Percentiles rank a stretch among this genome's conserved stretches.
phyloP scores from a whole-genome alignment of 108 stramenopile genomes.

The Nitzschia palea region DNA sequence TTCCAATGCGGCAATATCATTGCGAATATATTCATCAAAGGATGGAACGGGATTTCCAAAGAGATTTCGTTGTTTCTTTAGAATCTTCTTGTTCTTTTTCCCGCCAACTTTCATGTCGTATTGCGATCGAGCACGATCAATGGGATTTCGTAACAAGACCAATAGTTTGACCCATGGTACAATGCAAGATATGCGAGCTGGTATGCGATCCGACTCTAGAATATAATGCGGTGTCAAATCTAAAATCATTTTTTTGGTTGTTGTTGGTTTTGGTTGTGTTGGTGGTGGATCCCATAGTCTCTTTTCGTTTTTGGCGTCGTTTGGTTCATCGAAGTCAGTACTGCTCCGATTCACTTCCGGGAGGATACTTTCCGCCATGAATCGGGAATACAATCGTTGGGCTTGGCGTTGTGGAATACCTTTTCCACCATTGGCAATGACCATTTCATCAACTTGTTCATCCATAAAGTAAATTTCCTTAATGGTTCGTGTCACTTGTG shows the following conservation, averaged over 20 bases:
- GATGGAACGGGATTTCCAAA: slow-evolving; percentile 58
- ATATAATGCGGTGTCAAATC: slow-evolving; percentile 15
- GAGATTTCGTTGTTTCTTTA: not conserved
- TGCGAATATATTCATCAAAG: slow-evolving; percentile 55
- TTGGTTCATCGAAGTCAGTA: not conserved
- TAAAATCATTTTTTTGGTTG: slow-evolving; percentile 16
- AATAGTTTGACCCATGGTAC: slow-evolving; percentile 63
- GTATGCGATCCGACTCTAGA: slow-evolving; percentile 45
- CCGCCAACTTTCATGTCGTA: slow-evolving; percentile 73
- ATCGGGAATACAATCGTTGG: slow-evolving; percentile 15
- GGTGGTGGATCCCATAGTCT: not conserved
- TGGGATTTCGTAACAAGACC: slow-evolving; percentile 89
- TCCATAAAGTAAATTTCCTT: slow-evolving; percentile 93
- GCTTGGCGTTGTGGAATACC: slow-evolving; percentile 33
- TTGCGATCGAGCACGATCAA: slow-evolving; percentile 80
- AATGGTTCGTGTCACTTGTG: slow-evolving; percentile 58
- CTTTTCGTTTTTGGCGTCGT: not conserved
- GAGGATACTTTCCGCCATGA: not conserved
- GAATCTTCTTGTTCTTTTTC: not conserved
- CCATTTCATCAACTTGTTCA: slow-evolving; percentile 60
- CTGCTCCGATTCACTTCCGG: not conserved
- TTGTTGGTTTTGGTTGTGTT: not conserved
- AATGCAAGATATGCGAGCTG: slow-evolving; percentile 17
- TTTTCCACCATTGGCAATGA: not conserved
- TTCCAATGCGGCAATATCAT: slow-evolving; percentile 63